Base-by-base conservation (phyloP, 2,329 filamentous ascomycete species). In the Fusarium tricinctum region DNA sequence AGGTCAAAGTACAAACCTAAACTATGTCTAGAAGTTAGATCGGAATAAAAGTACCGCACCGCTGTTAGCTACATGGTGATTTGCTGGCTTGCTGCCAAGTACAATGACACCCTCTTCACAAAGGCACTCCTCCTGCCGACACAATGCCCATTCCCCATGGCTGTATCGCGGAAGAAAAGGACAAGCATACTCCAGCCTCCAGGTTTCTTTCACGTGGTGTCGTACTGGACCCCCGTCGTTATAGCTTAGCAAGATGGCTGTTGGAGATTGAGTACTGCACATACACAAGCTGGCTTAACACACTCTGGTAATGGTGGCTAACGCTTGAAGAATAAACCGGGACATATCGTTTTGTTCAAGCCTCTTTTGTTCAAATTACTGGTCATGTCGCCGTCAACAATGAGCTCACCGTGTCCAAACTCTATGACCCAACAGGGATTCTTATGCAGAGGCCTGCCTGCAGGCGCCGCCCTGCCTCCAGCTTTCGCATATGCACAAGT, bases 1-100 rank as follows among this genome's bases (percentile, higher is more conserved):
- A 66, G 66, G 56, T 67, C 56, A 69, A 58, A 69, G 66, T 56
- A 69, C 61, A 63, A 54, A 55, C 57, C 49, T 63, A 58, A 58
- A 63, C 48, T 26, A 62, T 20, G 63, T 45, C 65, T 62, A 32
- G 47, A 69, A 45, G 42, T 52, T 33, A 39, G 47, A 62, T 48
- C 46, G 44, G 52, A 50, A 50, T 47, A 52, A 63, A 65, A 45
- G 48, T 43, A 61, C 40, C 38, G 46, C 49, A 20, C 40, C 32
- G 46, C 46, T 23, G 32, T 46, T 57, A 43, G 50, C 46, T 35
- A 59, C 59, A 54, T 47, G 47, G 54, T 63, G 46, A 63, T 49
- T 32, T 55, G 50, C 52, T 52, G 56, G 50, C 62, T 59, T 55
- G 39, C 58, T 68, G 58, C 66, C 53, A 68, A 69, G 63, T 35